These are phyloP conservation scores for Colletotrichum sp. DNA, from an alignment of 2,329 filamentous ascomycete genomes.

Conservation along the genomic window DNA sequence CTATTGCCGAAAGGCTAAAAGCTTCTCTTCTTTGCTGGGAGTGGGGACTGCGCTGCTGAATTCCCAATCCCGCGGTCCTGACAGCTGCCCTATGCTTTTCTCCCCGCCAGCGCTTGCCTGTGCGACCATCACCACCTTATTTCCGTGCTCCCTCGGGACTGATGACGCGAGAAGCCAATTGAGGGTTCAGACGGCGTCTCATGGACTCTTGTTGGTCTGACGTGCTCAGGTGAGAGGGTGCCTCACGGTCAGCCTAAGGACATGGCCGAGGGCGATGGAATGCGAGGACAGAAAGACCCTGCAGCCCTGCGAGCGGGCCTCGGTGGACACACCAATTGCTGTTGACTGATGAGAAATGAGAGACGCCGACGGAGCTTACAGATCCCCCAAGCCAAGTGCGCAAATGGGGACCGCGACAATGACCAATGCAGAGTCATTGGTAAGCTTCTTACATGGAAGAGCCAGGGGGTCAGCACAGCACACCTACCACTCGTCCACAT, in stretches of 20 bases:
- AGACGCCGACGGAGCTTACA: not conserved
- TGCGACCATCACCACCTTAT: not conserved
- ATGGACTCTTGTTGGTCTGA: not conserved
- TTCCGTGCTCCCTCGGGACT: not conserved
- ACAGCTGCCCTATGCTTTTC: not conserved
- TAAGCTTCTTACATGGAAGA: not conserved
- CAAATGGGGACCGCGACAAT: not conserved
- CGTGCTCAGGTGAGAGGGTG: not conserved
- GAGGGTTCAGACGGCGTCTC: not conserved
- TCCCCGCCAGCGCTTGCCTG: not conserved
- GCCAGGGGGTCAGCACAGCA: not conserved
- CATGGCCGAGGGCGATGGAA: not conserved
- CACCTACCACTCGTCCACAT: not conserved
- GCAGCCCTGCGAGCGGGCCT: conserved; percentile 12
- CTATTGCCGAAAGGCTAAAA: not conserved
- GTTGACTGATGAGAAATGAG: not conserved
- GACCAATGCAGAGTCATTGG: not conserved
- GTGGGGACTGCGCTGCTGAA: not conserved
- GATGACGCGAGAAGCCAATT: not conserved
- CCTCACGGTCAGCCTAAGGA: conserved; percentile 1
- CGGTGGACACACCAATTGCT: not conserved
- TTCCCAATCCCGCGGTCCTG: not conserved
- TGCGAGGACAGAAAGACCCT: not conserved
- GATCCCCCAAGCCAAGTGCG: not conserved
- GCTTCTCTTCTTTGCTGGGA: not conserved